A percentile compares a stretch with the other conserved stretches of the same genome.
These are phyloP conservation scores for Eruca vesicaria DNA, from an alignment of 441 rosid species.

Conservation along the genomic window DNA sequence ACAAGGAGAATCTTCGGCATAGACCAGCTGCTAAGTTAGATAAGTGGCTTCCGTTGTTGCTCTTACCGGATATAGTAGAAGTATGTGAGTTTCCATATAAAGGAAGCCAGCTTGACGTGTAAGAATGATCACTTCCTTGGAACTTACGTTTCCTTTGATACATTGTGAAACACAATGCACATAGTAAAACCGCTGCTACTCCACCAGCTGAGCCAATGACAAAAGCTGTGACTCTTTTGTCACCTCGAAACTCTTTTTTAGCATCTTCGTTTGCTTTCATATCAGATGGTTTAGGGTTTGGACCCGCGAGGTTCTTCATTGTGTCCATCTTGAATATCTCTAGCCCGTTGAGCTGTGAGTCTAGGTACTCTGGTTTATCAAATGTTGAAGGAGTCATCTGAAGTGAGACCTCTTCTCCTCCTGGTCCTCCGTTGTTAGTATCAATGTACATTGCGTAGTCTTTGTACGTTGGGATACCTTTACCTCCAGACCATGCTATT, in stretches of 20 bases:
- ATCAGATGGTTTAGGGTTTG: conserved; percentile 48
- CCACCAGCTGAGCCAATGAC: conserved; percentile 45
- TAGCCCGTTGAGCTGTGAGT: conserved; percentile 51
- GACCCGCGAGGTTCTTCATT: conserved; percentile 46
- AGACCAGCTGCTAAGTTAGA: conserved; percentile 48
- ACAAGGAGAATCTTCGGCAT: conserved; percentile 52
- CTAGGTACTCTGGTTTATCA: conserved; percentile 37
- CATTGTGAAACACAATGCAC: conserved; percentile 34
- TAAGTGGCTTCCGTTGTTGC: conserved; percentile 41
- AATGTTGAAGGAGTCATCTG: conserved; percentile 42
- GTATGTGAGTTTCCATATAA: conserved; percentile 46
- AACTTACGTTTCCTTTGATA: conserved; percentile 34
- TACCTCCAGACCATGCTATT: conserved; percentile 45
- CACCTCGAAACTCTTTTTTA: conserved; percentile 1
- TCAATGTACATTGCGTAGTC: conserved; percentile 46
- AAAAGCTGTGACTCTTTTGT: conserved; percentile 14
- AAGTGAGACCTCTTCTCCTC: conserved; percentile 39
- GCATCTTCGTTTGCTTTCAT: conserved; percentile 41
- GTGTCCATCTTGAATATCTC: conserved; percentile 55
- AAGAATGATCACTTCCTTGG: conserved; percentile 10
- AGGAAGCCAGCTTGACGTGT: conserved; percentile 44
- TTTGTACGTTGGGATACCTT: conserved; percentile 42
- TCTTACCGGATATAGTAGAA: conserved; percentile 36
- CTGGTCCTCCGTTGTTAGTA: conserved; percentile 24
- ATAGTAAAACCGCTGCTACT: conserved; percentile 32